Percentiles rank a stretch among this genome's conserved stretches.
phyloP scores from a whole-genome alignment of 331 rosid genomes.

The Acacia pycnantha region DNA sequence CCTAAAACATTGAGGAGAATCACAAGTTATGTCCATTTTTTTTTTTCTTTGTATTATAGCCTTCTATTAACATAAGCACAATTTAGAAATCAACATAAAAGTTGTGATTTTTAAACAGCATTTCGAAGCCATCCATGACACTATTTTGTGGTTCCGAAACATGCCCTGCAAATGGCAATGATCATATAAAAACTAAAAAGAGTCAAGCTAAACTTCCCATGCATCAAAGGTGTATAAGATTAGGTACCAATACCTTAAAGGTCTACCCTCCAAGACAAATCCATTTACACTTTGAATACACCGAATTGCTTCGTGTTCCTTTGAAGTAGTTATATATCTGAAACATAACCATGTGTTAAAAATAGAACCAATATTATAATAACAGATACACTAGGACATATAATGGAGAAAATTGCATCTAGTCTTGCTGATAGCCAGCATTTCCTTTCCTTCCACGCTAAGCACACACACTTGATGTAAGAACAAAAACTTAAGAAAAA shows the following conservation, averaged over 20 bases:
- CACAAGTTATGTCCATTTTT: no score
- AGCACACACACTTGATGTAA: no score
- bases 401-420: neutral
- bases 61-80: neutral
- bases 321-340: slow-evolving; percentile 96
- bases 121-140: slow-evolving; percentile 99
- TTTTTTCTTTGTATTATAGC: neutral
- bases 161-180: slow-evolving; percentile 61
- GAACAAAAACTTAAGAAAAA: no score
- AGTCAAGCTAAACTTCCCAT: no score
- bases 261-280: slow-evolving; percentile 90
- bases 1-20: no score
- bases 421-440: neutral
- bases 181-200: neutral
- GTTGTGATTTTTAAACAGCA: neutral
- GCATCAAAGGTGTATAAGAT: no score
- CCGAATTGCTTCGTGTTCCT: slow-evolving; percentile 94
- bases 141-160: slow-evolving; percentile 98
- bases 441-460: neutral
- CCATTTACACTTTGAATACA: slow-evolving; percentile 99
- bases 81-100: neutral
- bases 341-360: slow-evolving; percentile 36
- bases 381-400: neutral
- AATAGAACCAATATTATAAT: neutral
- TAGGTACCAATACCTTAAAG: no score